Base-by-base conservation (phyloP, 2,329 filamentous ascomycete genomes). In the Botrytis paeoniae region DNA sequence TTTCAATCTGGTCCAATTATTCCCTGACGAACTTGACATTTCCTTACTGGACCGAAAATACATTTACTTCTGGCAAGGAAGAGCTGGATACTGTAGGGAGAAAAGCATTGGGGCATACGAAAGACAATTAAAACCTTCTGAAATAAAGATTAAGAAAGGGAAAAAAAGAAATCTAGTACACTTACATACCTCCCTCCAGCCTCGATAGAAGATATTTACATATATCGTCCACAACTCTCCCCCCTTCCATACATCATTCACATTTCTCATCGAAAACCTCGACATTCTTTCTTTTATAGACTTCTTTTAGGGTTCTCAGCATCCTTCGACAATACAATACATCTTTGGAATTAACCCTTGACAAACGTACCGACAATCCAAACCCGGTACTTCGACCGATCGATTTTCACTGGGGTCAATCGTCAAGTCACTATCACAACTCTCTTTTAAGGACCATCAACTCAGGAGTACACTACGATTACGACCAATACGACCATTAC, bases 111-210 rank as follows among this genome's bases (percentile, higher is more conserved):
- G 70, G 61, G 70, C 39, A 57, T 72, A 60, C 48, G 39, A 45
- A 69, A 68, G 60, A 68, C 63, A 72, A 72, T 72, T 48, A 72
- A 72, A 69, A 22, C 51, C 35, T 72, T 64, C 70, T 70, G 39
- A 35, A 54, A 14, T 1, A 45, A 62, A 62, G 68, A 35, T 35
- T 32, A 48, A 62, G 69, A 43, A 70, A 32, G 51, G 39, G 62
- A 45, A 48, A 54, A 54, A 59, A 32, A 39, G 60, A n/a, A 66
- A 66, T 48, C 12, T 68, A 61, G 45, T 61, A 72, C 68, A 29
- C 51, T 18, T 72, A 61, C 70, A 72, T 72, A 69, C 43, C 62
- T 72, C 48, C 51, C 59, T 61, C 39, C 29, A 60, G 37, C 70
- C 54, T 60, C 45, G 68, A 70, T n/a, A 37, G 39, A 61, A 29